These are phyloP conservation scores for Grosmannia clavigera DNA, from an alignment of 2,329 filamentous ascomycete species.

Conservation along the genomic window DNA sequence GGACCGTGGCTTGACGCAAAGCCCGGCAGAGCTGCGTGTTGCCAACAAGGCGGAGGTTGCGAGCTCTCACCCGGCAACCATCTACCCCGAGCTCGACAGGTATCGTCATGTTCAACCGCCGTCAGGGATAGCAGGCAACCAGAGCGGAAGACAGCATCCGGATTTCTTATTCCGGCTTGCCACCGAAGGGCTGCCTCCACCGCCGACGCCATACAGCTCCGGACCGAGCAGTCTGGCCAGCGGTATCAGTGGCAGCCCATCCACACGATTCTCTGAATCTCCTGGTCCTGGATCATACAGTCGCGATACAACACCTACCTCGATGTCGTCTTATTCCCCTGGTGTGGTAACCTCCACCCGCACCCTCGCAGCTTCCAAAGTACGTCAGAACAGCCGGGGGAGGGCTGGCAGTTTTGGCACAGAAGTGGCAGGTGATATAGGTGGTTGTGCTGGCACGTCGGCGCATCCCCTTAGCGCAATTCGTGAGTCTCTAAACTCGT, in stretches of 20 bases:
- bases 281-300: conserved; percentile 59
- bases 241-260: conserved; percentile 57
- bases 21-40: conserved; percentile 29
- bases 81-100: conserved; percentile 50
- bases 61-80: conserved; percentile 28
- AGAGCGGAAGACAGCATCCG: conserved; percentile 19
- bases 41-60: conserved; percentile 29
- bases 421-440: conserved; percentile 37
- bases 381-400: conserved; percentile 42
- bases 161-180: conserved; percentile 44
- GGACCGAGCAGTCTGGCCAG: conserved; percentile 42
- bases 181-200: conserved; percentile 49
- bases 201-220: conserved; percentile 53
- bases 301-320: conserved; percentile 66
- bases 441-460: conserved; percentile 34
- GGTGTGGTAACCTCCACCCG: conserved; percentile 39
- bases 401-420: conserved; percentile 42
- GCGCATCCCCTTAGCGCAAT: conserved; percentile 50
- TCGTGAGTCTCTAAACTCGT: conserved; percentile 58
- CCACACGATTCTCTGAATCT: conserved; percentile 63
- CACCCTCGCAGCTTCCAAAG: conserved; percentile 29
- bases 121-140: conserved; percentile 13
- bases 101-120: conserved; percentile 38
- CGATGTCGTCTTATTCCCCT: conserved; percentile 64
- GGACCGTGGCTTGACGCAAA: conserved; percentile 30